phyloP scores from a whole-genome alignment of 2,329 filamentous ascomycete genomes.

The Sporothrix pseudoabietina region DNA sequence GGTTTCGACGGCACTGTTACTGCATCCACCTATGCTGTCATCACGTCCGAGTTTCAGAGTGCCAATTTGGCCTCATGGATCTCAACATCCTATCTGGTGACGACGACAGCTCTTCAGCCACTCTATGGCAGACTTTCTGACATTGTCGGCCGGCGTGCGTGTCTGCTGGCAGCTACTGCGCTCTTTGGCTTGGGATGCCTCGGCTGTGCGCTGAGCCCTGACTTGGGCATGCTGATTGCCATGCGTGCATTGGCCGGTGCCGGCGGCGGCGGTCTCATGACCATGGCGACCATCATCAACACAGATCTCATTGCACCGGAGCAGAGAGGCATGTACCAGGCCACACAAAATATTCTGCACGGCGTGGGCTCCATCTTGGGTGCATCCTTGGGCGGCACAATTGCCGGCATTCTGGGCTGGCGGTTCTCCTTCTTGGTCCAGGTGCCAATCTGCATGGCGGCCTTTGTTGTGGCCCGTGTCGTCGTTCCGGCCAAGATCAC shows the following conservation, averaged over 20 bases:
- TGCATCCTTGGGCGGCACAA: conserved; percentile 68
- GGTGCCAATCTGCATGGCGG: conserved; percentile 60
- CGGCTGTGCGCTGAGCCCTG: conserved; percentile 60
- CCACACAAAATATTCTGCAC: conserved; percentile 70
- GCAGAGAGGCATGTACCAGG: conserved; percentile 73
- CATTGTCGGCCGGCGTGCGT: conserved; percentile 69
- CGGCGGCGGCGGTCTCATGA: conserved; percentile 72
- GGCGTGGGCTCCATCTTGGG: conserved; percentile 68
- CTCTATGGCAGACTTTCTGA: conserved; percentile 54
- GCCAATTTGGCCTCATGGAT: conserved; percentile 59
- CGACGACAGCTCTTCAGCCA: conserved; percentile 73
- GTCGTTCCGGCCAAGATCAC: conserved; percentile 19
- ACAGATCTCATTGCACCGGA: conserved; percentile 71
- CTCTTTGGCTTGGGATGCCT: conserved; percentile 45
- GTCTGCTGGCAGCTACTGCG: conserved; percentile 61
- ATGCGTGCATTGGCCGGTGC: conserved; percentile 55
- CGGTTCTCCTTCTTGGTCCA: conserved; percentile 67
- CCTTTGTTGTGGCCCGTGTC: conserved; percentile 42
- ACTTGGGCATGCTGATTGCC: conserved; percentile 50
- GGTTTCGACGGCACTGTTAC: conserved; percentile 75
- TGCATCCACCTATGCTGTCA: conserved; percentile 69
- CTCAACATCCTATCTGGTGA: conserved; percentile 67
- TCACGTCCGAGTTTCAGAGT: conserved; percentile 51
- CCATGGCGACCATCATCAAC: conserved; percentile 68
- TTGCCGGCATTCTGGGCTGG: conserved; percentile 68